These are phyloP conservation scores for Populus euphratica DNA, from an alignment of 345 rosid genomes.

Conservation along the genomic window DNA sequence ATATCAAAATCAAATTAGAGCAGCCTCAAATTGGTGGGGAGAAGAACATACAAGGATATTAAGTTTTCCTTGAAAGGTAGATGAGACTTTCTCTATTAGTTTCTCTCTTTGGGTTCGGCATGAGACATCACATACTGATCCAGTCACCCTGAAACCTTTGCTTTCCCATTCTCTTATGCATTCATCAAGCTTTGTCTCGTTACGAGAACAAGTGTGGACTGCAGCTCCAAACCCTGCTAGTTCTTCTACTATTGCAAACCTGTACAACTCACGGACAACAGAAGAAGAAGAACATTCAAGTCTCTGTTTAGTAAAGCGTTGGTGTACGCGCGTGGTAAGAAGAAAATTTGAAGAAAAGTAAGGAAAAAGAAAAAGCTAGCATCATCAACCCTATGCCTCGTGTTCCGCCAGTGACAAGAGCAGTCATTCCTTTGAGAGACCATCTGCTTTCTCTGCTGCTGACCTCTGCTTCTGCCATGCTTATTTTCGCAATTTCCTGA, in stretches of 20 bases:
- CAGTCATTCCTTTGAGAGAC: constrained; percentile 28
- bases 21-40: not conserved
- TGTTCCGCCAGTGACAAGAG: constrained; percentile 30
- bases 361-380: not conserved
- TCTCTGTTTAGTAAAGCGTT: not conserved
- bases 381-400: constrained; percentile 16
- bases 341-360: too few relatives aligned
- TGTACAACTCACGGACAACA: not conserved
- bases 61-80: constrained; percentile 45
- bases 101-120: constrained; percentile 30
- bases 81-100: constrained; percentile 42
- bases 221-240: not conserved
- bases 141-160: constrained; percentile 47
- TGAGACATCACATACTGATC: constrained; percentile 45
- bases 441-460: constrained; percentile 10
- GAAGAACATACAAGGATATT: constrained; percentile 45
- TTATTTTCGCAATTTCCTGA: too few relatives aligned
- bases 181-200: not conserved
- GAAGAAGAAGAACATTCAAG: not conserved
- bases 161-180: constrained; percentile 34
- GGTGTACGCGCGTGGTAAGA: too few relatives aligned
- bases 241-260: not conserved
- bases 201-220: constrained; percentile 20
- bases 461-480: too few relatives aligned
- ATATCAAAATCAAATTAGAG: too few relatives aligned